Conservation (phyloP, 495 filamentous ascomycete genomes). For the Podospora sp. region DNA sequence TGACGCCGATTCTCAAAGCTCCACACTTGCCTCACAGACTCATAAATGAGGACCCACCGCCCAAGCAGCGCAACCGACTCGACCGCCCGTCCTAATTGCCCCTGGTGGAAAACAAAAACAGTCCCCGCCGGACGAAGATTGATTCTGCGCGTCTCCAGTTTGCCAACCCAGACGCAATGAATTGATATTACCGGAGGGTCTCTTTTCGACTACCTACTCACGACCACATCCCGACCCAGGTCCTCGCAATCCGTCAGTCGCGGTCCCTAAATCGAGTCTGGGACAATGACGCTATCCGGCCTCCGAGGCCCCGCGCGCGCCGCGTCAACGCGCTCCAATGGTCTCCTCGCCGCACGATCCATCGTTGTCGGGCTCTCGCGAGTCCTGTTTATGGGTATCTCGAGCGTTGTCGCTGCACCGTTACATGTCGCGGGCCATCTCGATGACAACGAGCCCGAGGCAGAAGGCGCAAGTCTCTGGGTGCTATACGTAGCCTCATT, state of each 20-base stretch:
- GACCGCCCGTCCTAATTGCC: background rate
- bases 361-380: conserved; percentile 44
- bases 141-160: conserved; percentile 5
- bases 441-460: conserved; percentile 39
- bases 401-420: conserved; percentile 39
- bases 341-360: conserved; percentile 42
- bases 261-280: conserved; percentile 1
- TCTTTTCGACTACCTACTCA: background rate
- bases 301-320: conserved; percentile 17
- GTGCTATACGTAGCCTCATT: conserved; percentile 49
- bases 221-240: background rate
- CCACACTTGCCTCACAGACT: conserved; percentile 7
- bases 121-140: conserved; percentile 1
- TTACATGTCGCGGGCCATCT: conserved; percentile 29
- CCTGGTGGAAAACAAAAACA: background rate
- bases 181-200: conserved; percentile 16
- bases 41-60: conserved; percentile 13
- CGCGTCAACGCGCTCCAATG: conserved; percentile 30
- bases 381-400: conserved; percentile 41
- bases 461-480: conserved; percentile 45
- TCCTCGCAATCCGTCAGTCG: conserved; percentile 9
- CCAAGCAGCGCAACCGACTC: conserved; percentile 4
- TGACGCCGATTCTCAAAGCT: conserved; percentile 7
- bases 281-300: conserved; percentile 20
- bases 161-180: conserved; percentile 15